Conservation (phyloP, 805 yeast species). For the Torulaspora indica region DNA sequence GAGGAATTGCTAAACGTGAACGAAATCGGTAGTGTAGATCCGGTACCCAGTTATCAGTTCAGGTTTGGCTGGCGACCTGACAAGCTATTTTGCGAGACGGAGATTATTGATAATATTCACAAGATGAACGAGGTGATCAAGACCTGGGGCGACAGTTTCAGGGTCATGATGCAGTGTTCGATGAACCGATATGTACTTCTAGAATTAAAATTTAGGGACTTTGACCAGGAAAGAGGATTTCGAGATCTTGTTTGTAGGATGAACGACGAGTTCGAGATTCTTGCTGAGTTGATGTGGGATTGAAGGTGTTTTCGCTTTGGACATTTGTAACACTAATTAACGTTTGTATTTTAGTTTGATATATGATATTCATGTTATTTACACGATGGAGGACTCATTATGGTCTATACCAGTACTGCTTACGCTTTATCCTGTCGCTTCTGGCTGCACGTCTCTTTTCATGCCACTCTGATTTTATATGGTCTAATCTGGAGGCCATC, state of each 20-base stretch:
- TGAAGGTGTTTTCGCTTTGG: conserved; percentile 1
- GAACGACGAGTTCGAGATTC: conserved; percentile 30
- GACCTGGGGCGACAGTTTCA: conserved; percentile 14
- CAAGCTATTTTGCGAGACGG: conserved; percentile 21
- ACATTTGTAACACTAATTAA: conserved; percentile 7
- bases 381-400: conserved; percentile 12
- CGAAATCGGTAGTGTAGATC: conserved; percentile 9
- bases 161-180: conserved; percentile 22
- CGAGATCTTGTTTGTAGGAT: conserved; percentile 29
- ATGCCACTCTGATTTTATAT: conserved; percentile 48
- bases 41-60: conserved; percentile 19
- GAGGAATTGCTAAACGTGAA: conserved; percentile 17
- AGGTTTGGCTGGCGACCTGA: conserved; percentile 18
- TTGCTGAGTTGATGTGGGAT: conserved; percentile 27
- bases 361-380: conserved; percentile 8
- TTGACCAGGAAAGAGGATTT: conserved; percentile 19
- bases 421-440: conserved; percentile 55
- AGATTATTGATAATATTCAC: conserved; percentile 18
- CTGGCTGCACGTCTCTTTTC: conserved; percentile 46
- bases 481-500: conserved; percentile 44
- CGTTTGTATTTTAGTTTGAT: conserved; percentile 5
- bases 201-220: conserved; percentile 19
- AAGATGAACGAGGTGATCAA: conserved; percentile 18
- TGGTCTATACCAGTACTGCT: conserved; percentile 57
- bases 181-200: conserved; percentile 19